Evolutionary conservation across 1,139 yeast genomes (phyloP).

Genomic region (Pichia sp.): DNA sequence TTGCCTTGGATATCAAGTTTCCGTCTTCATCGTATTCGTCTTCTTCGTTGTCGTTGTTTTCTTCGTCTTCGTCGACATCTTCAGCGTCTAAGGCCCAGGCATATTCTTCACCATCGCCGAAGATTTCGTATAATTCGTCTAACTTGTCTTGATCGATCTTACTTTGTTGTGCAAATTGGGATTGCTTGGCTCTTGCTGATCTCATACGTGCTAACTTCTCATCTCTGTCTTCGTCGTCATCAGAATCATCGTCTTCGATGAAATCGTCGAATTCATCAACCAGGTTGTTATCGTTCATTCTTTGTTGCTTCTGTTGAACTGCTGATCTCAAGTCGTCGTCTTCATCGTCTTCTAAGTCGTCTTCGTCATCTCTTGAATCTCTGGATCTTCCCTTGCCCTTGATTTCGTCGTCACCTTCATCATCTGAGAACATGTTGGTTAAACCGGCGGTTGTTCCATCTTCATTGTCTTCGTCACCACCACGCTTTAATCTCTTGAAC

Average conservation of each 20-base stretch:
- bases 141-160: slow-evolving; percentile 85
- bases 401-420: slow-evolving; percentile 49
- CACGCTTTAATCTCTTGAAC: slow-evolving; percentile 83
- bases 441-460: slow-evolving; percentile 42
- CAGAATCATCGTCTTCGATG: slow-evolving; percentile 96
- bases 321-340: slow-evolving; percentile 34
- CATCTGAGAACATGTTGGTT: slow-evolving; percentile 84
- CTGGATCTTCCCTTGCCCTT: no score
- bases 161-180: slow-evolving; percentile 29
- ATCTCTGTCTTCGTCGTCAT: slow-evolving; percentile 63
- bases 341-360: slow-evolving; percentile 32
- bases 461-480: slow-evolving; percentile 38
- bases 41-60: slow-evolving; percentile 38
- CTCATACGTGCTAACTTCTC: slow-evolving; percentile 39
- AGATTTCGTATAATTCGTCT: slow-evolving; percentile 90
- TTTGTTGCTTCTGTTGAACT: slow-evolving; percentile 26
- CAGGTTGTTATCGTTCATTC: slow-evolving; percentile 20
- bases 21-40: slow-evolving; percentile 43
- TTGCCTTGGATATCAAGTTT: slow-evolving; percentile 52
- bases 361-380: not conserved
- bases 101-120: slow-evolving; percentile 96
- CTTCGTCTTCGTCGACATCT: slow-evolving; percentile 61
- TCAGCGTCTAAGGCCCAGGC: slow-evolving; percentile 98
- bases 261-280: slow-evolving; percentile 93
- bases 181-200: slow-evolving; percentile 31